Conservation (phyloP, 2,329 filamentous ascomycete genomes). For the Scedosporium dehoogii region DNA sequence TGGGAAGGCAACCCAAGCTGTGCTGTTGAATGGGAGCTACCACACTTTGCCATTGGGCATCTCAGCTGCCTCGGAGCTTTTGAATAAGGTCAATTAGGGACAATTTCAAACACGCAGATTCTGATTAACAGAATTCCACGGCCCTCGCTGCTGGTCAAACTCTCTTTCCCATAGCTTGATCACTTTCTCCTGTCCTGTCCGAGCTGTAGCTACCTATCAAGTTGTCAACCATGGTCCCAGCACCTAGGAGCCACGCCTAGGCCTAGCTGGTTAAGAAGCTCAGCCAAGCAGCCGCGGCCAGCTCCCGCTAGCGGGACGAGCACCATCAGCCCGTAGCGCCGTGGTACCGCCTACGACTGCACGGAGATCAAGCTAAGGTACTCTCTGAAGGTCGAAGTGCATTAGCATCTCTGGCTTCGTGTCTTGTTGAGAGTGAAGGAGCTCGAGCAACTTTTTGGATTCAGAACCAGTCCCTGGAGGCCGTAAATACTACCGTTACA, state of each 20-base stretch:
- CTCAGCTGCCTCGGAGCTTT: neutral
- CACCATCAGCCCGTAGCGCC: neutral
- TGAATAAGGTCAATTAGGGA: neutral
- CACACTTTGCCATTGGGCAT: neutral
- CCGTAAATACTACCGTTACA: neutral
- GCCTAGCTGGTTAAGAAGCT: neutral
- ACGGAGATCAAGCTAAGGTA: neutral
- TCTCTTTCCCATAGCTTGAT: neutral
- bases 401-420: no score
- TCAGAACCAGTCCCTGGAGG: neutral
- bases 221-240: neutral
- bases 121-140: neutral
- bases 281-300: neutral
- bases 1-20: neutral
- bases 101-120: neutral
- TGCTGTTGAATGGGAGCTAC: neutral
- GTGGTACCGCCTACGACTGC: neutral
- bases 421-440: no score
- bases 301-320: constrained; percentile 1
- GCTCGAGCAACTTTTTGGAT: neutral
- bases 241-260: neutral
- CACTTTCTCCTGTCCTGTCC: no score
- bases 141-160: neutral
- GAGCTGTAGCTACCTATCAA: neutral
- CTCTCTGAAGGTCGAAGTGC: no score